Conservation (phyloP, 495 filamentous ascomycete species). For the Cladorrhinum samala region DNA sequence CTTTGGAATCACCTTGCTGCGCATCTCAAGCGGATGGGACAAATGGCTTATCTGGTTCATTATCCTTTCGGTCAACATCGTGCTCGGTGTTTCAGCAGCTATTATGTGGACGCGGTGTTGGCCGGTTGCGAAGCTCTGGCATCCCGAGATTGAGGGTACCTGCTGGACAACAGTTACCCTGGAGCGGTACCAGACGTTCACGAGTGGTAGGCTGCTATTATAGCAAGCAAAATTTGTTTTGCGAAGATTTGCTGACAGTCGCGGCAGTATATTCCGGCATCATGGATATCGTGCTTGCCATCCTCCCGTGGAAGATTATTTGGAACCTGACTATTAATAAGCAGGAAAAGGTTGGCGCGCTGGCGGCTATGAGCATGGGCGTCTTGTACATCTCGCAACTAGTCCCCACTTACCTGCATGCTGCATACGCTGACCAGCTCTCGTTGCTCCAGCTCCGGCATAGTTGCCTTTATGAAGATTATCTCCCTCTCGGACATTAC, state of each 20-base stretch:
- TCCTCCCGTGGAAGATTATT: background rate
- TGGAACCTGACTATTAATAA: background rate
- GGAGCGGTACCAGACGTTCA: background rate
- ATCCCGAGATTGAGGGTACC: background rate
- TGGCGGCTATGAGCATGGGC: background rate
- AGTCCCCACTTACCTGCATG: too few relatives aligned
- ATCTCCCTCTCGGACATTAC: too few relatives aligned
- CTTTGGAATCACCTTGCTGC: conserved; percentile 9
- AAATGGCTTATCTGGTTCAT: conserved; percentile 15
- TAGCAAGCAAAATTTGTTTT: too few relatives aligned
- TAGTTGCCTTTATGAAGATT: too few relatives aligned
- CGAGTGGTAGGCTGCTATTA: too few relatives aligned
- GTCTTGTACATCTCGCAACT: too few relatives aligned
- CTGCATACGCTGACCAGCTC: too few relatives aligned
- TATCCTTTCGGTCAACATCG: conserved; percentile 23
- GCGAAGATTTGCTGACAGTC: too few relatives aligned
- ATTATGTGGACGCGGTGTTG: conserved; percentile 21
- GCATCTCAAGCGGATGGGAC: conserved; percentile 2
- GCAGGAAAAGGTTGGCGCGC: background rate
- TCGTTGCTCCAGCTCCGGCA: too few relatives aligned
- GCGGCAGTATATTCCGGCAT: background rate
- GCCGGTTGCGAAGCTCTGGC: background rate
- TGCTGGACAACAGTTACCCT: background rate
- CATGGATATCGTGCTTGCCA: background rate
- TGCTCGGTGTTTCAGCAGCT: conserved; percentile 9